Conservation (phyloP, 805 yeast species). For the Ogataea pignaliae region DNA sequence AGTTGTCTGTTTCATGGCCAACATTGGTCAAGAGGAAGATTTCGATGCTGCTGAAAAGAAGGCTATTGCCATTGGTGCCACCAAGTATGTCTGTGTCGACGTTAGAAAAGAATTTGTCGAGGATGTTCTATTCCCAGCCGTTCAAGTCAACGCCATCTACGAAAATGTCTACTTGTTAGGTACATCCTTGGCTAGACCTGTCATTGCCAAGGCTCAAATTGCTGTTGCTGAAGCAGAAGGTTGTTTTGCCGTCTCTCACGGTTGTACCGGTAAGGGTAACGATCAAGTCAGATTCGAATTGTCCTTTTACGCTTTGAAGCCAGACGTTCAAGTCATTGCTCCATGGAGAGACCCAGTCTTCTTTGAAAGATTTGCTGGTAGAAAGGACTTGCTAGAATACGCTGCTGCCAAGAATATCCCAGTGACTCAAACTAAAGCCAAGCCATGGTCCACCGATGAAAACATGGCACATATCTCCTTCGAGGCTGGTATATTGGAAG, state of each 20-base stretch:
- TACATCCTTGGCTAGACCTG: slow-evolving; percentile 98
- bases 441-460: slow-evolving; percentile 99
- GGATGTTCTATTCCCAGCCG: slow-evolving; percentile 91
- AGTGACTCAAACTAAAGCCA: slow-evolving; percentile 95
- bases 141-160: slow-evolving; percentile 95
- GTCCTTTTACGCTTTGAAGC: slow-evolving; percentile 95
- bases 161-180: slow-evolving; percentile 96
- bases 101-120: slow-evolving; percentile 94
- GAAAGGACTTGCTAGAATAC: slow-evolving; percentile 91
- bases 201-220: slow-evolving; percentile 97
- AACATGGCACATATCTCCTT: slow-evolving; percentile 98
- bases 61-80: slow-evolving; percentile 95
- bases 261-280: slow-evolving; percentile 99
- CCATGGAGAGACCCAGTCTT: slow-evolving; percentile 99
- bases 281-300: slow-evolving; percentile 98
- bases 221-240: slow-evolving; percentile 96
- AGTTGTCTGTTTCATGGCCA: slow-evolving; percentile 96
- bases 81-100: slow-evolving; percentile 90
- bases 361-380: slow-evolving; percentile 95
- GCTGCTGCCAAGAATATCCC: slow-evolving; percentile 91
- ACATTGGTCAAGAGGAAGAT: slow-evolving; percentile 99
- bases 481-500: slow-evolving; percentile 99
- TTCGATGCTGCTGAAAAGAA: slow-evolving; percentile 95
- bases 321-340: slow-evolving; percentile 93
- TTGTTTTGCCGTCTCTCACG: slow-evolving; percentile 97